Base-by-base conservation (phyloP, 192 early-diverging fungal species). In the Coemansia sp. region DNA sequence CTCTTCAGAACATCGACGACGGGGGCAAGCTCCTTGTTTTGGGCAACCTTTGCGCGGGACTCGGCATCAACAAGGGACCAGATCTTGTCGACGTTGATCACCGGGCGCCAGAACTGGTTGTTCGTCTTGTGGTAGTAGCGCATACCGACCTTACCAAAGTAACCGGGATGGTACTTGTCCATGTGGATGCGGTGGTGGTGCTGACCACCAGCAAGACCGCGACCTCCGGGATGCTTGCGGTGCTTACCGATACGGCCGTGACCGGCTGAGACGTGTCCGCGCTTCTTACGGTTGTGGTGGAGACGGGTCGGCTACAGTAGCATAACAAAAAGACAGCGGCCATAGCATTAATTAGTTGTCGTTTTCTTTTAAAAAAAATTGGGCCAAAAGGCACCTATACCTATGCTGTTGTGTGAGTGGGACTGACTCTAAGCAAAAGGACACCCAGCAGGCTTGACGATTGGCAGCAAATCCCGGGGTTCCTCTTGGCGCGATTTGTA, bases 61-160 rank as follows among this genome's bases (percentile, higher is more conserved):
- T 94, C 92, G 66, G 89, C 89, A 69, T 88, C 86, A 67, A 95
- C 92, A 65, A 97, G 86, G 60, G 90, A 85, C 94, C 93, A 96
- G 79, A 99, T 78, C 75, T 89, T 91, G 86, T 99, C 93, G 53
- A 96, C 79, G 87, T 99, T 99, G 86, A 97, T 78, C 74, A 88
- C 85, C 62, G 92, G 91, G 73, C 88, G 83, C 89, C 91, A 89
- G 83, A 85, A 86, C 78, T 89, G 68, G 87, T 97, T 93, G 66
- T 86, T 75, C 86, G 93, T 97, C 90, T 89, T 85, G 90, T 97
- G 95, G 93, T 94, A 97, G 85, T 93, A 88, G 74, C 97, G 92
- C 97, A 97, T 97, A 95, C 97, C 97, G 85, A 99, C 95, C 88
- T 99, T 97, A 86, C 97, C 97, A 75, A 96, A 99, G 93, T 99